Conservation (phyloP, 1,284 basidiomycete genomes). For the Heterobasidion parviporum region DNA sequence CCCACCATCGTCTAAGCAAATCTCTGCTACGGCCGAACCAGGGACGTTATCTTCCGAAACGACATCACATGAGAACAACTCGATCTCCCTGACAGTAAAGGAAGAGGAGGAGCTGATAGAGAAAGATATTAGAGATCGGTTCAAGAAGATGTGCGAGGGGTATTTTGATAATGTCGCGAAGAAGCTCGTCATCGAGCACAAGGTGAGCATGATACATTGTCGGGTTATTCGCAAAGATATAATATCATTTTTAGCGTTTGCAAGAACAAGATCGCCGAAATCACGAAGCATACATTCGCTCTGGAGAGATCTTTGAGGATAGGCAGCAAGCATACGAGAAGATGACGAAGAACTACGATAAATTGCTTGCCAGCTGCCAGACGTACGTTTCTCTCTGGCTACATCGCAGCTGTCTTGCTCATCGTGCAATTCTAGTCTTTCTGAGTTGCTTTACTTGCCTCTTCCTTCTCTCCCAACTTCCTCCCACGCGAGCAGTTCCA, state of each 20-base stretch:
- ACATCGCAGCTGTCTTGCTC: background rate
- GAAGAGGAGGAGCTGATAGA: slow-evolving; percentile 75
- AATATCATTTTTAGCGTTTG: slow-evolving; percentile 51
- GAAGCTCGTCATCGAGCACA: slow-evolving; percentile 87
- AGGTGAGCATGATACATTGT: slow-evolving; percentile 38
- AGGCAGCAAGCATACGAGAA: slow-evolving; percentile 97
- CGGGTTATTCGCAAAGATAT: background rate
- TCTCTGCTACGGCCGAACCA: slow-evolving; percentile 41
- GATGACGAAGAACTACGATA: slow-evolving; percentile 94
- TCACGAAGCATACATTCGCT: slow-evolving; percentile 97
- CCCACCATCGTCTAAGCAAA: slow-evolving; percentile 46
- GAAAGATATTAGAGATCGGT: slow-evolving; percentile 77
- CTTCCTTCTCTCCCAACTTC: slow-evolving; percentile 78
- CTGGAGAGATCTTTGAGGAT: slow-evolving; percentile 98
- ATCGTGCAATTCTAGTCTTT: slow-evolving; percentile 45
- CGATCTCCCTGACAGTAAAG: slow-evolving; percentile 32
- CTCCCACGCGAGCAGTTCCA: slow-evolving; percentile 72
- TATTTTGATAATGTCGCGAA: slow-evolving; percentile 92
- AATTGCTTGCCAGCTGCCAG: slow-evolving; percentile 79
- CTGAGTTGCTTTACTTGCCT: slow-evolving; percentile 78
- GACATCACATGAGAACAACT: slow-evolving; percentile 27
- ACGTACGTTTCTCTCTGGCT: slow-evolving; percentile 38
- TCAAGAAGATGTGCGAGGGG: slow-evolving; percentile 87
- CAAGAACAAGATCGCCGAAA: slow-evolving; percentile 96
- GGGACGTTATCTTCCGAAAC: slow-evolving; percentile 41